Evolutionary conservation across 192 early-diverging fungal species (phyloP).

Genomic region (Podila epigama): DNA sequence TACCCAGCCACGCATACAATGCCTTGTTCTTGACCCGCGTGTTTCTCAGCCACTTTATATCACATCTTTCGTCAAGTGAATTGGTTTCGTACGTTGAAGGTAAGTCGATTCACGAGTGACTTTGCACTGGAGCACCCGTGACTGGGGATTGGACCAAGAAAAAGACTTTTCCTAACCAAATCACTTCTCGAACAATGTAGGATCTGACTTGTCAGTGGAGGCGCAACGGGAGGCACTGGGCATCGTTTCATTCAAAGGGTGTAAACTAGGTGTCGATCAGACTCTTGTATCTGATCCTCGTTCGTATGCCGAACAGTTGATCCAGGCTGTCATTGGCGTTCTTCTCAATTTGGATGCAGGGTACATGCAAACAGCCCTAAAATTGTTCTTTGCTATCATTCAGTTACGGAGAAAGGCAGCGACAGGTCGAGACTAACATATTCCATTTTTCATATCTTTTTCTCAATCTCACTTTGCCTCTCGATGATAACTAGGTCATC

Average conservation of each 20-base stretch:
- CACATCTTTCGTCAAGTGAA: slow-evolving; percentile 58
- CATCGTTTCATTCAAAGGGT: slow-evolving; percentile 48
- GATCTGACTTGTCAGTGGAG: slow-evolving; percentile 19
- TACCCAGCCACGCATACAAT: slow-evolving; percentile 70
- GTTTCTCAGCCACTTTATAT: slow-evolving; percentile 73
- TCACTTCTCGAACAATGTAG: slow-evolving; percentile 12
- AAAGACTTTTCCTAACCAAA: too few relatives aligned
- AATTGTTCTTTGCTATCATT: neutral
- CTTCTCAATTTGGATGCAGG: slow-evolving; percentile 64
- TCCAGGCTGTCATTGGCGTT: slow-evolving; percentile 60
- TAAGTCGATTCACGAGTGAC: slow-evolving; percentile 13
- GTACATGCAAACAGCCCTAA: slow-evolving; percentile 37
- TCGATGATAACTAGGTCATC: slow-evolving; percentile 49
- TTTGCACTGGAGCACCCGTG: neutral
- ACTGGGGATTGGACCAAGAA: too few relatives aligned
- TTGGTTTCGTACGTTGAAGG: slow-evolving; percentile 71
- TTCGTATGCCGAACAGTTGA: slow-evolving; percentile 62
- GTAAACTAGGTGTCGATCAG: slow-evolving; percentile 53
- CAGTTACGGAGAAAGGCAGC: too few relatives aligned
- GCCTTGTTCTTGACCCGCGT: slow-evolving; percentile 69
- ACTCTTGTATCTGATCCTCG: slow-evolving; percentile 51
- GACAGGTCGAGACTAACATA: neutral
- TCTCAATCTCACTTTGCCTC: neutral
- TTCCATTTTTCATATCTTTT: neutral
- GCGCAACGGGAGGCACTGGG: slow-evolving; percentile 47